Base-by-base conservation (phyloP, 768 basidiomycete genomes). In the Collybia sp. region DNA sequence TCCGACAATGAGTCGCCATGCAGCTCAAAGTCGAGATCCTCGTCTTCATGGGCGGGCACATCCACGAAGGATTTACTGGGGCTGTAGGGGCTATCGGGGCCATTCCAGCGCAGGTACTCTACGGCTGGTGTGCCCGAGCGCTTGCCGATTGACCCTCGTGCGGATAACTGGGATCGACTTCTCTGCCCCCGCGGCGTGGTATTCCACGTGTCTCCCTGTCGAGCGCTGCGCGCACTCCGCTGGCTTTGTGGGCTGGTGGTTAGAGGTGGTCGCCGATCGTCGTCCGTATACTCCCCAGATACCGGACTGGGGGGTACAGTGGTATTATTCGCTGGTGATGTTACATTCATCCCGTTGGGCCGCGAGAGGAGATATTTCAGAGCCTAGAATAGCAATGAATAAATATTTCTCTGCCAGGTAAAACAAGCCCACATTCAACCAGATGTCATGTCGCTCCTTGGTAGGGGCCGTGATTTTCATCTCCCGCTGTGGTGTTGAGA, bases 391-490 rank as follows among this genome's bases (percentile, higher is more conserved):
- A 25, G 25, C 31, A 18, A 40, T 42, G 30, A 18, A 45, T 55
- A 12, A 49, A 45, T 13, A 32, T 53, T 42, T 52, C 47, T 51
- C 45, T 42, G 25, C 47, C 45, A 34, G 33, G 45, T 48, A 30
- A 35, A 33, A 41, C 31, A 17, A 5, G 70, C 83, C 48, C 63
- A 93, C 93, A 65, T 84, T 88, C 44, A 92, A 71, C 96, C 96
- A 99, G 50, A 97, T 93, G 55, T 98, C 94, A 59, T 99, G 96
- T 44, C 94, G 77, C 53, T 98, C 96, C 61, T 90, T 89, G 6
- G 86, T 94, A 2, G 88, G 86, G 5, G 93, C 93, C n/a, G 96
- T 98, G 58, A 99, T 85, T 71, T 96, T 95, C 83, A 98, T 96
- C 67, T 99, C 96, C 47, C 95, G 77, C 51, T 93, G 88, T 10